phyloP scores from a whole-genome alignment of 768 basidiomycete genomes.

The Termitomyces sp. region DNA sequence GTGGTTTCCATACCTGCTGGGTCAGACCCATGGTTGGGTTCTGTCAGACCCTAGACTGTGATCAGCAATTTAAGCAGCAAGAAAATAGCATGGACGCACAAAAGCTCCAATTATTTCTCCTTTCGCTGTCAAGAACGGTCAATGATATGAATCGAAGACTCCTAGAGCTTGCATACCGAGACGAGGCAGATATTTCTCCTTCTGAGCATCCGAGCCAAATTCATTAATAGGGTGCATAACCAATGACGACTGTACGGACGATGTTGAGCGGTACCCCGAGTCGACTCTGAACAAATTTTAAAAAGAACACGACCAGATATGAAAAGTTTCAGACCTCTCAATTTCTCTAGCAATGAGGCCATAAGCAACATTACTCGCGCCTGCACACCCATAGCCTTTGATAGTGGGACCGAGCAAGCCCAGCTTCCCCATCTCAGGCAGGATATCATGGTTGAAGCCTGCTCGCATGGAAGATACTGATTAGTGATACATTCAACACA shows the following conservation, averaged over 20 bases:
- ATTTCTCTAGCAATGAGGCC: constrained; percentile 93
- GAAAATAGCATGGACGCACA: constrained; percentile 41
- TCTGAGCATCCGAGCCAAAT: constrained; percentile 87
- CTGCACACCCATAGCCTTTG: constrained; percentile 90
- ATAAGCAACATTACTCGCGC: constrained; percentile 86
- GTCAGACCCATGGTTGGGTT: constrained; percentile 96
- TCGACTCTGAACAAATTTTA: constrained; percentile 58
- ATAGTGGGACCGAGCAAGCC: constrained; percentile 93
- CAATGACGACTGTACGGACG: constrained; percentile 93
- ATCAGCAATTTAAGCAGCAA: not conserved
- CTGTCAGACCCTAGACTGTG: constrained; percentile 73
- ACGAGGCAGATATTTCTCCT: constrained; percentile 83
- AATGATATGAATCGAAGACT: not conserved
- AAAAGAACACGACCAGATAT: not conserved
- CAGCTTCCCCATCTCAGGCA: constrained; percentile 89
- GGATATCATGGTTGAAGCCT: constrained; percentile 75
- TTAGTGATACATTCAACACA: not conserved
- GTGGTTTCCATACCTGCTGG: constrained; percentile 97
- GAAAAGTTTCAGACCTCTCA: constrained; percentile 58
- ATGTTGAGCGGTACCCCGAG: constrained; percentile 92
- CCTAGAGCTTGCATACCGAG: constrained; percentile 46
- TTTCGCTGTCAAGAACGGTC: constrained; percentile 40
- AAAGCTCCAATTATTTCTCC: constrained; percentile 92
- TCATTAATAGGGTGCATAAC: constrained; percentile 94
- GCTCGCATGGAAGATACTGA: not conserved